Evolutionary conservation across 306 rosid species (phyloP).

Genomic region (Mimosa pudica): DNA sequence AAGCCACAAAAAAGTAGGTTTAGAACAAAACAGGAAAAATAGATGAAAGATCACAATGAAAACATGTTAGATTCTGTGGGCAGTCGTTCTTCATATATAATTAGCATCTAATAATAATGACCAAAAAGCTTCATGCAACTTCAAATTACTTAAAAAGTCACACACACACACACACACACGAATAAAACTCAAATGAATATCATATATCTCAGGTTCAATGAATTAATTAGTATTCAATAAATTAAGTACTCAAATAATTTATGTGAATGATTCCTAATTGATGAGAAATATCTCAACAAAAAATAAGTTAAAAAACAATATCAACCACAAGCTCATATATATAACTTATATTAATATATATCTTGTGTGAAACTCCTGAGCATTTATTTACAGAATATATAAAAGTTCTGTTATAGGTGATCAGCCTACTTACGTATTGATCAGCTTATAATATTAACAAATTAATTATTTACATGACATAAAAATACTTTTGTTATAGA

Average conservation of each 20-base stretch:
- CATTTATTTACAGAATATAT: not conserved
- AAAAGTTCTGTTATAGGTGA: not conserved
- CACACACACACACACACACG: not conserved
- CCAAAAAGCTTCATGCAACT: not conserved
- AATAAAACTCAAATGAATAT: not conserved
- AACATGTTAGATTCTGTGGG: conserved; percentile 25
- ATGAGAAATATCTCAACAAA: not conserved
- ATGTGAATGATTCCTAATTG: not conserved
- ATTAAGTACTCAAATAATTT: not conserved
- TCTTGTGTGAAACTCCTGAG: not conserved
- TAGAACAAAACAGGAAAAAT: conserved; percentile 1
- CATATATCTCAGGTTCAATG: not conserved
- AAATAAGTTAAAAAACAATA: not conserved
- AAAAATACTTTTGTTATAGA: not conserved
- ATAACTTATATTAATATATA: not conserved
- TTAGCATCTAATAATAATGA: not conserved
- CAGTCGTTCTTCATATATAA: conserved; percentile 7
- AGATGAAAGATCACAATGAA: conserved; percentile 10
- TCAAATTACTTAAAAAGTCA: not conserved
- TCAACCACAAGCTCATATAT: not conserved
- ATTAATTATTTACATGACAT: not conserved
- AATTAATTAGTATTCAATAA: not conserved
- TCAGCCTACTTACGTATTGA: not conserved
- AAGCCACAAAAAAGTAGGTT: conserved; percentile 1
- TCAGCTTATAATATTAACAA: not conserved